A percentile compares a stretch with the other conserved stretches of the same genome.
Conservation (phyloP, 768 basidiomycete species). For the Crepidotus variabilis region DNA sequence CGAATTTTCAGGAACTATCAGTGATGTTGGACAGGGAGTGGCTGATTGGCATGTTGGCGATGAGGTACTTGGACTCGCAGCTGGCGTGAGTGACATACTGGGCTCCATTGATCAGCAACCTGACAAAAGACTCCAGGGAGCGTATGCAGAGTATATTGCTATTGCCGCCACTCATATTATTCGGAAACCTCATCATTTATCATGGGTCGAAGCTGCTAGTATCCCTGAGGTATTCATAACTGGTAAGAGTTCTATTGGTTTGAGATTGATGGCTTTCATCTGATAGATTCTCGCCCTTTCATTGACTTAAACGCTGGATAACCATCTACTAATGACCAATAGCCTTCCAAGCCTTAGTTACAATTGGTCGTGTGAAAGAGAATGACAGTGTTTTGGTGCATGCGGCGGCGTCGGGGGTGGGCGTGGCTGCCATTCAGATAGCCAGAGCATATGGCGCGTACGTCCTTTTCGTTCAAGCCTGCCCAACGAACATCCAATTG, state of each 20-base stretch:
- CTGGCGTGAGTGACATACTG: slow-evolving; percentile 57
- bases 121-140: slow-evolving; percentile 52
- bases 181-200: slow-evolving; percentile 68
- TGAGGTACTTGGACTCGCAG: slow-evolving; percentile 75
- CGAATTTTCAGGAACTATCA: slow-evolving; percentile 76
- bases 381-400: slow-evolving; percentile 83
- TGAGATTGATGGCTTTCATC: background rate
- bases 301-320: background rate
- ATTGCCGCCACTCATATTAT: slow-evolving; percentile 64
- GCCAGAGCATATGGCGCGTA: slow-evolving; percentile 73
- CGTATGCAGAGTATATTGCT: slow-evolving; percentile 85
- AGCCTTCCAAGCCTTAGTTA: slow-evolving; percentile 51
- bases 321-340: background rate
- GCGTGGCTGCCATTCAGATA: slow-evolving; percentile 83
- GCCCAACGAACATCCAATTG: background rate
- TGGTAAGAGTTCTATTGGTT: slow-evolving; percentile 36
- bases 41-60: slow-evolving; percentile 58
- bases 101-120: background rate
- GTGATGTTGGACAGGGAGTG: slow-evolving; percentile 47
- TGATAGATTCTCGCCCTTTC: background rate
- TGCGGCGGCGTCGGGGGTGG: slow-evolving; percentile 89
- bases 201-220: slow-evolving; percentile 82
- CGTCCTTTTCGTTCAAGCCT: background rate
- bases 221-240: slow-evolving; percentile 90
- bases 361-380: slow-evolving; percentile 63